Base-by-base conservation (phyloP, 2,329 filamentous ascomycete genomes). In the Lachnum nothofagi region DNA sequence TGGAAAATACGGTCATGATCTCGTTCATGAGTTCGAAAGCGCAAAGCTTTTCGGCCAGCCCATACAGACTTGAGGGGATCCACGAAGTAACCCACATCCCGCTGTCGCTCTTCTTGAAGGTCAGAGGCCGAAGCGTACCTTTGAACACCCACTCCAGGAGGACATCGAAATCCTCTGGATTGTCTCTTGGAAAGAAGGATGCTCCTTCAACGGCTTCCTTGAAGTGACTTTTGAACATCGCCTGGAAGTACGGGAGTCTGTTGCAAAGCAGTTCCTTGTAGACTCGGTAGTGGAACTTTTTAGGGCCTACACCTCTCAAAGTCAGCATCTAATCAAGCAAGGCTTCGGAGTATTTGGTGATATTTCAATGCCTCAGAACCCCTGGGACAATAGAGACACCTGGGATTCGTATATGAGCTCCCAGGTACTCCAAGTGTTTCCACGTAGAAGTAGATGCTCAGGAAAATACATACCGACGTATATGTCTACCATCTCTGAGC, bases 211-310 rank as follows among this genome's bases (percentile, higher is more conserved):
- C 5, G 1, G 42, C 41, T 25, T 57, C 54, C 14, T 43, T 41
- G 16, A 55, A 55, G 10, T 33, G 29, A 16, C 52, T 39, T 20
- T 51, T 53, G 22, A 55, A 55, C 48, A 57, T 53, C 35, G 48
- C 52, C 14, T 44, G 39, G 33, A 57, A 57, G 23, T 44, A 57
- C 9, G 31, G 43, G 22, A 48, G 37, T n/a, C 39, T 44, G 14
- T 27, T 34, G 42, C 31, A 42, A 10, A 57, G 27, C 1, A 49
- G 33, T 2, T 49, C 17, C 24, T 53, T 53, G 31, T 57, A 45
- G 4, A 58, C 35, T 3, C 41, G 33, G 17, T 44, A 47, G 2
- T 24, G 42, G 2, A 16, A 20, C 12, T 44, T 38, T 9, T 38
- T 27, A 0, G 45, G 39, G 4, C 54, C 54, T n/a, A 54, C 56